Evolutionary conservation across 495 filamentous ascomycete species (phyloP).

Genomic region (Lichenothelia convexa): DNA sequence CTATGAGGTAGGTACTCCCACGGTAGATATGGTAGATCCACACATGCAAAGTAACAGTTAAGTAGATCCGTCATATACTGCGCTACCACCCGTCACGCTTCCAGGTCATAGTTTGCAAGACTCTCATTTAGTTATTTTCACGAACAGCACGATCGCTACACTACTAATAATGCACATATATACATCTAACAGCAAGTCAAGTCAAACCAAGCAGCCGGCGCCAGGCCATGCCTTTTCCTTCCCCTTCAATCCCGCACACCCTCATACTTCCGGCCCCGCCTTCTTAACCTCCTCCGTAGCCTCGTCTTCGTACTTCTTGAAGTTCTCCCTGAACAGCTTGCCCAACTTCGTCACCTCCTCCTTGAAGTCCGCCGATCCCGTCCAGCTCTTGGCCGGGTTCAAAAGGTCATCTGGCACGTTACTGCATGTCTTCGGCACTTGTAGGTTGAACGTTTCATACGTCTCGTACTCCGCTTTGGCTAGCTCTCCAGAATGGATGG

Average conservation of each 20-base stretch:
- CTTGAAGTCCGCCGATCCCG: constrained; percentile 57
- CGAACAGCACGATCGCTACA: too few species aligned
- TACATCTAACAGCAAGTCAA: too few species aligned
- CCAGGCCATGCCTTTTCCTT: too few species aligned
- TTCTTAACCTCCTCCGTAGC: constrained; percentile 69
- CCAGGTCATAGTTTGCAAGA: too few species aligned
- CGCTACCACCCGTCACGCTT: too few species aligned
- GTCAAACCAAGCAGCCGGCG: too few species aligned
- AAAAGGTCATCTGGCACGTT: constrained; percentile 79
- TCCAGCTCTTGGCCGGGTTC: constrained; percentile 90
- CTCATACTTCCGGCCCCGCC: constrained; percentile 34
- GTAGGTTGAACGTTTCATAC: constrained; percentile 92
- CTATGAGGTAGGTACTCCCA: too few species aligned
- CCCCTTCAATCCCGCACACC: not conserved
- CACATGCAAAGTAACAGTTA: too few species aligned
- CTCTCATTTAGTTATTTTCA: too few species aligned
- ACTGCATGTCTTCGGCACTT: constrained; percentile 69
- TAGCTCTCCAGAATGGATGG: constrained; percentile 91
- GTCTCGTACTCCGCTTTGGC: constrained; percentile 81
- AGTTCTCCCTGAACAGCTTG: constrained; percentile 81
- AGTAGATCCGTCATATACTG: too few species aligned
- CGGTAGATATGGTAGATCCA: too few species aligned
- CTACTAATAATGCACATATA: too few species aligned
- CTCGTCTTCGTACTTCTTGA: constrained; percentile 81
- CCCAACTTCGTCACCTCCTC: constrained; percentile 80